phyloP scores from a whole-genome alignment of 345 rosid species.

The Populus tremula region DNA sequence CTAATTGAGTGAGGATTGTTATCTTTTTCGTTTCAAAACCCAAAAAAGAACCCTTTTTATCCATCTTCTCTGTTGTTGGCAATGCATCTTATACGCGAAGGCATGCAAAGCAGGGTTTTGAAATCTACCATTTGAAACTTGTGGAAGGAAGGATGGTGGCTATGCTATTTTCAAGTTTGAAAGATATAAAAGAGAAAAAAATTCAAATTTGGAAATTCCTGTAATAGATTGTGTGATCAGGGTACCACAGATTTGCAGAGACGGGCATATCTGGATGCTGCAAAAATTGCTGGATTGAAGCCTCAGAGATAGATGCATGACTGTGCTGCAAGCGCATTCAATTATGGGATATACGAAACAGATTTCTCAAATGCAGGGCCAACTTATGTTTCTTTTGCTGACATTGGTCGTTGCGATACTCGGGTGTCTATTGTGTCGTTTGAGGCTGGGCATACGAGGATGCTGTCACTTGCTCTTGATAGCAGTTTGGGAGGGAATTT shows the following conservation, averaged over 20 bases:
- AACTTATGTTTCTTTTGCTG: too few species aligned
- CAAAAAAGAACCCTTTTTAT: too few species aligned
- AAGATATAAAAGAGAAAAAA: slow-evolving; percentile 10
- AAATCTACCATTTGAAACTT: slow-evolving; percentile 46
- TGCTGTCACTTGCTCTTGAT: slow-evolving; percentile 55
- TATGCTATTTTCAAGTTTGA: slow-evolving; percentile 52
- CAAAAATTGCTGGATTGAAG: slow-evolving; percentile 29
- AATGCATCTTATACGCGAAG: too few species aligned
- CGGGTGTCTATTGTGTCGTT: too few species aligned
- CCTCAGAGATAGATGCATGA: slow-evolving; percentile 60
- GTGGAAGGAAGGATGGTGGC: slow-evolving; percentile 50
- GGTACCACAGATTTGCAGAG: slow-evolving; percentile 59
- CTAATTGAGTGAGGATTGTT: too few species aligned
- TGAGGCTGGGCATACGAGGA: slow-evolving; percentile 37
- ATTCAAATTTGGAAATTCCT: slow-evolving; percentile 44
- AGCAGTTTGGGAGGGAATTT: slow-evolving; percentile 59
- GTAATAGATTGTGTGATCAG: slow-evolving; percentile 55
- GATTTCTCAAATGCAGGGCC: too few species aligned
- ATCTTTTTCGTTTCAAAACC: too few species aligned
- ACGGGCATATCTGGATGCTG: slow-evolving; percentile 41
- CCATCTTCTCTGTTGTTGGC: too few species aligned
- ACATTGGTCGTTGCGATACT: too few species aligned
- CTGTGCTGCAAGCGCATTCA: slow-evolving; percentile 54
- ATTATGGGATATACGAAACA: slow-evolving; percentile 25
- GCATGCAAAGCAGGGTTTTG: too few species aligned